These are phyloP conservation scores for Pistacia vera DNA, from an alignment of 345 rosid genomes.

Conservation along the genomic window DNA sequence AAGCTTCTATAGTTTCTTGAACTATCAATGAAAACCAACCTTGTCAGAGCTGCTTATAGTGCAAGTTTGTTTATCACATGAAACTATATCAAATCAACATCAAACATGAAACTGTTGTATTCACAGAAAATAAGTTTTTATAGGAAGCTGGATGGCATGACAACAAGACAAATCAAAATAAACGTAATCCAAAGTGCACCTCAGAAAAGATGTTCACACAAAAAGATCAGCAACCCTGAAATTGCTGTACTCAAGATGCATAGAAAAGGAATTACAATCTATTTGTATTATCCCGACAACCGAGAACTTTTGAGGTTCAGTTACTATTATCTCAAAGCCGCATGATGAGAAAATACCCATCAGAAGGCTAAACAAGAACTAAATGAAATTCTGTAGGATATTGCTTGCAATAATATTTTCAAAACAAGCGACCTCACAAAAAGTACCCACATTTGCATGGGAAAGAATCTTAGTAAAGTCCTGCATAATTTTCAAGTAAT, in stretches of 20 bases:
- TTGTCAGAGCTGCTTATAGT: background rate
- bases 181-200: background rate
- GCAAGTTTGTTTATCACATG: background rate
- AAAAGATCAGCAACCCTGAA: background rate
- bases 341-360: background rate
- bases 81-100: background rate
- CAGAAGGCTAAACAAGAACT: background rate
- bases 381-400: background rate
- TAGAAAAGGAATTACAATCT: background rate
- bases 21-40: background rate
- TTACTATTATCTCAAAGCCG: background rate
- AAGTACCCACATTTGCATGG: background rate
- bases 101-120: too few species aligned
- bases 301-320: background rate
- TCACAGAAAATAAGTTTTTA: too few species aligned
- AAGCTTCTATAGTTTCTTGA: background rate
- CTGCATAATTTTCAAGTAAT: background rate
- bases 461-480: background rate
- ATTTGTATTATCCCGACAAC: constrained; percentile 1
- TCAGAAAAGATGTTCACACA: background rate
- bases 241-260: background rate
- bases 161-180: too few species aligned
- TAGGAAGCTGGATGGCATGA: too few species aligned
- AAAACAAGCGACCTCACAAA: background rate
- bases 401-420: background rate